phyloP scores from a whole-genome alignment of 2,329 filamentous ascomycete genomes.

The Hymenoscyphus scutula region DNA sequence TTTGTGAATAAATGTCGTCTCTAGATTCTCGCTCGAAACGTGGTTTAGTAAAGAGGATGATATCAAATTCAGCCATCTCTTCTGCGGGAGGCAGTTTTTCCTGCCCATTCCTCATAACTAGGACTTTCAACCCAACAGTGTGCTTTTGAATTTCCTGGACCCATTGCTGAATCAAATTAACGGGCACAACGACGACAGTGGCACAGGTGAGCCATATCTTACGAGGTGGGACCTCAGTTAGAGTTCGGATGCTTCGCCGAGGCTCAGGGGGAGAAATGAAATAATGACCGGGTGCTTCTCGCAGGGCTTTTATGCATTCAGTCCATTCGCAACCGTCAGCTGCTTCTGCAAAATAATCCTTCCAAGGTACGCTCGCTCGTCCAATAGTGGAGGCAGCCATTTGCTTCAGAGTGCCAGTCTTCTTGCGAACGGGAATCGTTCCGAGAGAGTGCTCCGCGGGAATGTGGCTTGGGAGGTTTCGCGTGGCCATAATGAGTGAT shows the following conservation, averaged over 20 bases:
- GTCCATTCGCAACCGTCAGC: conserved; percentile 45
- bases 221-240: conserved; percentile 40
- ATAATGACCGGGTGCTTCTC: conserved; percentile 59
- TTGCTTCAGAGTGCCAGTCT: conserved; percentile 63
- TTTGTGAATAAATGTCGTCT: conserved; percentile 46
- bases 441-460: conserved; percentile 57
- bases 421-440: conserved; percentile 41
- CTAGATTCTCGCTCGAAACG: conserved; percentile 69
- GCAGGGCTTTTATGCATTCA: conserved; percentile 55
- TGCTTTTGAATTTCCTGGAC: conserved; percentile 76
- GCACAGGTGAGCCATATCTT: conserved; percentile 63
- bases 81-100: conserved; percentile 54
- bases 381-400: conserved; percentile 74
- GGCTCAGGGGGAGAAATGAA: conserved; percentile 48
- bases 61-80: conserved; percentile 65
- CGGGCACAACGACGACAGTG: conserved; percentile 77
- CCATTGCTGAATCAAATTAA: conserved; percentile 86
- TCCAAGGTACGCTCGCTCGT: conserved; percentile 69
- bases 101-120: conserved; percentile 56
- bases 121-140: conserved; percentile 60
- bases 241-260: conserved; percentile 41
- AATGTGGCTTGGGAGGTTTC: conserved; percentile 62
- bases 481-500: conserved; percentile 72
- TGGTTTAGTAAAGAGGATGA: conserved; percentile 73
- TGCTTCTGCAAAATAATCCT: conserved; percentile 53